Conservation (phyloP, 768 basidiomycete species). For the Serendipita sp. region DNA sequence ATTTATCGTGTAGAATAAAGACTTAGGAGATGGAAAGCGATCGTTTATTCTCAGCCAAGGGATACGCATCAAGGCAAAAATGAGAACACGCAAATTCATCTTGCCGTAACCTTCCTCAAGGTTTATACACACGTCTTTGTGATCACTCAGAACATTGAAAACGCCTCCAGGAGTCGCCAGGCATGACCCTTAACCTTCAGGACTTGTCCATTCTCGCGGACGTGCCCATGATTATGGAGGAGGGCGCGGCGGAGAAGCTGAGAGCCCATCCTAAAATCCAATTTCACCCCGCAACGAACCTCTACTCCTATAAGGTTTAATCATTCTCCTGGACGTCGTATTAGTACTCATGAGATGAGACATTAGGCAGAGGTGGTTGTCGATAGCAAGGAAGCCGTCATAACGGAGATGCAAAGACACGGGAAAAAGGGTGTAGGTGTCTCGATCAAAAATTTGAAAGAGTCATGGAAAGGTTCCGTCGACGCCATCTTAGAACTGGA, state of each 20-base stretch:
- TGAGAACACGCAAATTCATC: conserved; percentile 75
- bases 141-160: neutral
- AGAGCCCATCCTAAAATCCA: conserved; percentile 62
- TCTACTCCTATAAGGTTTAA: conserved; percentile 73
- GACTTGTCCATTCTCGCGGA: conserved; percentile 72
- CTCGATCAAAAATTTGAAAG: conserved; percentile 68
- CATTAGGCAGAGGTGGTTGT: conserved; percentile 37
- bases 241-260: conserved; percentile 62
- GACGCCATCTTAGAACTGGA: conserved; percentile 78
- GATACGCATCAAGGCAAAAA: conserved; percentile 69
- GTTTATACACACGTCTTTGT: conserved; percentile 22
- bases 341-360: neutral
- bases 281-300: conserved; percentile 67
- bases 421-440: conserved; percentile 75
- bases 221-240: conserved; percentile 61
- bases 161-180: conserved; percentile 28
- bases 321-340: neutral
- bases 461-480: conserved; percentile 82
- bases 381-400: conserved; percentile 63
- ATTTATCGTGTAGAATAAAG: neutral
- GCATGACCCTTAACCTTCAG: conserved; percentile 69
- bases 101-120: conserved; percentile 70
- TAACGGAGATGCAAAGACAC: conserved; percentile 75
- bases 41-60: conserved; percentile 79
- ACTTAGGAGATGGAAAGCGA: conserved; percentile 27